Base-by-base conservation (phyloP, 768 basidiomycete species). In the Tephrocybe sp. region DNA sequence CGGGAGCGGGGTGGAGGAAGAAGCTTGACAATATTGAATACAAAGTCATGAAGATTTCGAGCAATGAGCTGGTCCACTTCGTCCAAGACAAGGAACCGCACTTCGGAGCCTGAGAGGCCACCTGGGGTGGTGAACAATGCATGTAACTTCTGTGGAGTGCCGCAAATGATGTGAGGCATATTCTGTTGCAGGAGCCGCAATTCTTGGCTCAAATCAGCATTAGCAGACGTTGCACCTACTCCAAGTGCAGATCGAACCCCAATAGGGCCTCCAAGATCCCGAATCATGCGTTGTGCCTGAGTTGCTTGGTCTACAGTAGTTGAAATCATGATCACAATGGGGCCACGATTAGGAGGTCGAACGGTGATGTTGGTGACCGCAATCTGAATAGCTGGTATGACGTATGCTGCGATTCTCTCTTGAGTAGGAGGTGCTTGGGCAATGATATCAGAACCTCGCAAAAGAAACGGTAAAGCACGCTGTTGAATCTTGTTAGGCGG, bases 401-500 rank as follows among this genome's bases (percentile, higher is more conserved):
- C 86, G 70, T 99, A 99, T 52, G 95, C 93, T 20, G 96, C 95
- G 61, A 99, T 99, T 40, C 97, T 82, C 67, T 99, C 97, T 67
- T 98, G 96, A 0, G 97, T 98, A 0, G 97, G 95, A 41, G 97
- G 97, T 9, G 96, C 97, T 70, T 99, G 97, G 8, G 96, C 95
- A 62, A 99, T 98, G 63, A 98, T 98, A 62, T 99, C 97, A 32
- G 93, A 84, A 7, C 93, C 95, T 45, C 88, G 83, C 28, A 98
- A 78, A 53, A 99, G 83, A 73, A 98, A 98, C 6, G 97, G 97
- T 44, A 99, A 75, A 39, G 97, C 95, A 42, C 96, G 83, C 64
- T 96, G 93, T 70, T 98, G 97, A 58, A 99, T 97, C 76, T 99
- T 99, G 70, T 98, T 98, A 5, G 97, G 97, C 1, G 97, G 97